Conservation (phyloP, 139 green algal species). For the Trebouxia sp. region DNA sequence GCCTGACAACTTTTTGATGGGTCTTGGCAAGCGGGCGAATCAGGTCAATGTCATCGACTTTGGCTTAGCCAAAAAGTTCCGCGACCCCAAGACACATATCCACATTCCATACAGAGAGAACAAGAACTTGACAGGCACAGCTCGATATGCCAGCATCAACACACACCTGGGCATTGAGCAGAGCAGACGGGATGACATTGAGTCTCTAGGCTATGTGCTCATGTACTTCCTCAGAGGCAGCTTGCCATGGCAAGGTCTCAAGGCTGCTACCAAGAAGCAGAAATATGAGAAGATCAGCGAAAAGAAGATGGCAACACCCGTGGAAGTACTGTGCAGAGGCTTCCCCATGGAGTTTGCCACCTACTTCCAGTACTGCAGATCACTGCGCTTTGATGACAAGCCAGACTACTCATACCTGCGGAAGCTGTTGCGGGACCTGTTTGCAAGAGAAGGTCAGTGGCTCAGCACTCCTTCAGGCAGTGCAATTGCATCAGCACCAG, state of each 20-base stretch:
- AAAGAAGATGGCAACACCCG: constrained; percentile 99
- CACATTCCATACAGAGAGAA: constrained; percentile 99
- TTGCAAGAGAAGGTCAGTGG: constrained; percentile 87
- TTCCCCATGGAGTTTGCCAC: constrained; percentile 96
- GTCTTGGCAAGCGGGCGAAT: constrained; percentile 96
- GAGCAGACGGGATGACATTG: constrained; percentile 92
- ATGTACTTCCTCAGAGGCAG: constrained; percentile 98
- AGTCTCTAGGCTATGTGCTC: constrained; percentile 96
- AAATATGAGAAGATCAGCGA: constrained; percentile 99
- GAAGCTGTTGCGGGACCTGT: constrained; percentile 99
- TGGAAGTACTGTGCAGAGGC: constrained; percentile 97
- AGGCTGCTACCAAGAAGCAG: constrained; percentile 99
- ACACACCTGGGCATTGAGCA: constrained; percentile 99
- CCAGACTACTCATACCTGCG: constrained; percentile 98
- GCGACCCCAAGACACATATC: constrained; percentile 97
- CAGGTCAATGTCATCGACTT: constrained; percentile 99
- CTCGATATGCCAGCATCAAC: constrained; percentile 99
- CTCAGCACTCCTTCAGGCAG: neutral
- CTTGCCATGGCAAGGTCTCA: constrained; percentile 96
- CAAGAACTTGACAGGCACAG: constrained; percentile 99
- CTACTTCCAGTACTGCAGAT: constrained; percentile 97
- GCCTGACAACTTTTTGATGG: constrained; percentile 99
- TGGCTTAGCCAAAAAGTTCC: constrained; percentile 99
- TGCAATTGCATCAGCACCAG: too few relatives aligned
- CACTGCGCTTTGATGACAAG: constrained; percentile 99